Percentiles rank a stretch among this genome's conserved stretches.
Conservation (phyloP, 2,329 filamentous ascomycete species). For the Trichoderma sp. region DNA sequence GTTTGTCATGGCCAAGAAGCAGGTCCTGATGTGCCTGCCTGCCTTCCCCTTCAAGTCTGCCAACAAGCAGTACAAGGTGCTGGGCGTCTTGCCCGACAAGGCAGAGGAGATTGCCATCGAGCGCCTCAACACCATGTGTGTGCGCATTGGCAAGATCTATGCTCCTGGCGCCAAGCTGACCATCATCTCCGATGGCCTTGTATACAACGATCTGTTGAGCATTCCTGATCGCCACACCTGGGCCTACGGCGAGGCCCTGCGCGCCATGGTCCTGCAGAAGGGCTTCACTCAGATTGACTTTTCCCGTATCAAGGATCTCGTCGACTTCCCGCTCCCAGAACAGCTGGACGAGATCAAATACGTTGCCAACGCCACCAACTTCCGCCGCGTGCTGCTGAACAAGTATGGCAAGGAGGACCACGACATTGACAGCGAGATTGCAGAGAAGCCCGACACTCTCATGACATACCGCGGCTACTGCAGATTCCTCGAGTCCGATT, state of each 20-base stretch:
- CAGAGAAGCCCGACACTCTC: constrained; percentile 49
- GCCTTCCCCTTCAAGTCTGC: constrained; percentile 65
- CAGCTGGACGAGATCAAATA: constrained; percentile 53
- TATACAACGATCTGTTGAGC: constrained; percentile 57
- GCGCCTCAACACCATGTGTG: constrained; percentile 52
- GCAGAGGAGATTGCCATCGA: constrained; percentile 56
- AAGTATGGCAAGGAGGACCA: constrained; percentile 46
- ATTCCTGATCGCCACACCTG: constrained; percentile 54
- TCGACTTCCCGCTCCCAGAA: constrained; percentile 44
- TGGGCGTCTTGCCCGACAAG: constrained; percentile 57
- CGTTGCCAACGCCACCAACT: constrained; percentile 53
- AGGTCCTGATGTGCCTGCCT: constrained; percentile 51
- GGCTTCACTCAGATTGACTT: constrained; percentile 51
- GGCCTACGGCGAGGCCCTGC: constrained; percentile 52
- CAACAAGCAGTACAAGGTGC: constrained; percentile 55
- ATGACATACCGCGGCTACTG: constrained; percentile 58
- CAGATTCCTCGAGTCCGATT: constrained; percentile 54
- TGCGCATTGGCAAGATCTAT: constrained; percentile 49
- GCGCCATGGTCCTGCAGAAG: constrained; percentile 43
- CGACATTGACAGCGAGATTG: constrained; percentile 46
- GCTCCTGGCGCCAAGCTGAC: constrained; percentile 50
- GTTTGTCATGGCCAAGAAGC: constrained; percentile 39
- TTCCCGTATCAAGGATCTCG: constrained; percentile 52
- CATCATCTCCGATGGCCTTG: constrained; percentile 57
- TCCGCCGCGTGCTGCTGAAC: constrained; percentile 50